Conservation (phyloP, 176 grass and related monocot genomes). For the Zea luxurians region DNA sequence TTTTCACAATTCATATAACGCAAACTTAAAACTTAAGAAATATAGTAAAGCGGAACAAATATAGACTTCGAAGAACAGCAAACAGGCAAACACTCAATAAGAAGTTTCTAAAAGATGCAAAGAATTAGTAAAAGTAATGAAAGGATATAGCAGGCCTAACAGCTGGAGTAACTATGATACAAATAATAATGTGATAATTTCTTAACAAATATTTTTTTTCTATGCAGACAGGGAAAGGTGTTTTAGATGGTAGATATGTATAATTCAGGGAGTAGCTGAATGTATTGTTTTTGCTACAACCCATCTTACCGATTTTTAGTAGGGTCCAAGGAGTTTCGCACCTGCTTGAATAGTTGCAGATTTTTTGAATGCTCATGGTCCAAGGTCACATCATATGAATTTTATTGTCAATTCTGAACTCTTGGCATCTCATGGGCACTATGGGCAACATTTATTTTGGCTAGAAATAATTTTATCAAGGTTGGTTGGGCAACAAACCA, state of each 20-base stretch:
- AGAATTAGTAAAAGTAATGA: slow-evolving; percentile 6
- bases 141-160: slow-evolving; percentile 7
- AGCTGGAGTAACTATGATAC: background rate
- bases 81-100: slow-evolving; percentile 9
- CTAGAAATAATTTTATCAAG: background rate
- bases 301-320: background rate
- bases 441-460: background rate
- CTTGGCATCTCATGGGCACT: background rate
- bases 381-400: background rate
- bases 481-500: background rate
- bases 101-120: background rate
- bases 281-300: background rate
- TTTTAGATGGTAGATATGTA: background rate
- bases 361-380: background rate
- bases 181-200: background rate
- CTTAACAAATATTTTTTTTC: slow-evolving; percentile 1
- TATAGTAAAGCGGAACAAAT: background rate
- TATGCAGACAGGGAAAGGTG: background rate
- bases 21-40: background rate
- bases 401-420: background rate
- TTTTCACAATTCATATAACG: background rate
- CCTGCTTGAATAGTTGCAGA: background rate
- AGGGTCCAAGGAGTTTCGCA: background rate
- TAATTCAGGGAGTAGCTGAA: background rate
- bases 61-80: slow-evolving; percentile 9